phyloP scores from a whole-genome alignment of 805 yeast species.

The Saccharomycopsis sp. region DNA sequence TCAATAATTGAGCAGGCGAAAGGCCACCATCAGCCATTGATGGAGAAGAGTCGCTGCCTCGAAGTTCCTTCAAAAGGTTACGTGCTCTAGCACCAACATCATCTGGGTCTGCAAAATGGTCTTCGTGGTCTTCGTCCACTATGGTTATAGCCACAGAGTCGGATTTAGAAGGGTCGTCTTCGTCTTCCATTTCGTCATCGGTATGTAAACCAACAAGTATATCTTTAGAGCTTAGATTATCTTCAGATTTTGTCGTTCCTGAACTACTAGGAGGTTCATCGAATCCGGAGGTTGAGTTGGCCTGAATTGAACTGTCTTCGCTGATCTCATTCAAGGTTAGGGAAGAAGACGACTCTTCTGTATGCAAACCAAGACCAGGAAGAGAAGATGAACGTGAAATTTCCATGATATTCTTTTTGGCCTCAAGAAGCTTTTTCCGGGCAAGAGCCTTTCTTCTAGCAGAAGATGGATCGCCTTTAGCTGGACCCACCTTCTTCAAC shows the following conservation, averaged over 20 bases:
- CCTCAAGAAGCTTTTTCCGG: slow-evolving; percentile 50
- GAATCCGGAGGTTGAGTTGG: background rate
- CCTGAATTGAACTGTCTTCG: background rate
- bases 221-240: background rate
- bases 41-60: slow-evolving; percentile 33
- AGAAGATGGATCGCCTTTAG: slow-evolving; percentile 62
- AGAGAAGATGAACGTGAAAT: slow-evolving; percentile 5
- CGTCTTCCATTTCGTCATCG: background rate
- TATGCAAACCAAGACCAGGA: slow-evolving; percentile 11
- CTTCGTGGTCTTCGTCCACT: background rate
- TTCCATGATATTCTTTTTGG: slow-evolving; percentile 25
- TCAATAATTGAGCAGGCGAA: slow-evolving; percentile 37
- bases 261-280: background rate
- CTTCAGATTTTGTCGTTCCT: background rate
- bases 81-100: slow-evolving; percentile 59
- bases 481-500: slow-evolving; percentile 44
- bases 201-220: background rate
- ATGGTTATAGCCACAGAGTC: background rate
- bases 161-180: slow-evolving; percentile 1
- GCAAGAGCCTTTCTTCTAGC: slow-evolving; percentile 70
- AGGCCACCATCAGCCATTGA: slow-evolving; percentile 28
- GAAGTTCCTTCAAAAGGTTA: slow-evolving; percentile 51
- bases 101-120: slow-evolving; percentile 23
- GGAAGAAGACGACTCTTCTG: background rate
- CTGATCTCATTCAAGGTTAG: background rate